Evolutionary conservation across 2,329 filamentous ascomycete species (phyloP).

Genomic region (Zymoseptoria passerinii): DNA sequence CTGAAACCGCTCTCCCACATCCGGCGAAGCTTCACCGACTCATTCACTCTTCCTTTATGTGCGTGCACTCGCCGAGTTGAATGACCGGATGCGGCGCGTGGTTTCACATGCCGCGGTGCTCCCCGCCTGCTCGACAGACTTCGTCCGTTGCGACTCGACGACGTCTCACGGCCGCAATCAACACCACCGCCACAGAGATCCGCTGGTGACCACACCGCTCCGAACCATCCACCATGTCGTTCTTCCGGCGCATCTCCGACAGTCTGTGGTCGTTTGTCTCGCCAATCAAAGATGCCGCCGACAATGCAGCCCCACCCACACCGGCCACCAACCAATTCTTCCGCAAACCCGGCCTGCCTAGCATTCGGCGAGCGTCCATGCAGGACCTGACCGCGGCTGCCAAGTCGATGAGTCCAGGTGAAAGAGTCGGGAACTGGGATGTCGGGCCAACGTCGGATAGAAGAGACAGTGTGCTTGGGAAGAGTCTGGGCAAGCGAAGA

Average conservation of each 20-base stretch:
- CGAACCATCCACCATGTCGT: slow-evolving; percentile 11
- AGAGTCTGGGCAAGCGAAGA: background rate
- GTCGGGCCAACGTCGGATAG: slow-evolving; percentile 1
- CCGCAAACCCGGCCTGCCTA: slow-evolving; percentile 24
- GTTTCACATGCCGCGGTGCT: background rate
- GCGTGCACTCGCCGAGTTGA: background rate
- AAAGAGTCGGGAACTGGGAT: slow-evolving; percentile 21
- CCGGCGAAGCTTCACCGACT: background rate
- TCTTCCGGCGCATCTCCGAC: slow-evolving; percentile 28
- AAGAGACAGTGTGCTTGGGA: background rate
- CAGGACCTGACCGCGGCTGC: slow-evolving; percentile 11
- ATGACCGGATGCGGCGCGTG: background rate
- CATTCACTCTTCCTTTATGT: background rate
- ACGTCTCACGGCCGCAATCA: background rate
- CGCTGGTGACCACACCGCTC: background rate
- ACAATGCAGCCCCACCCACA: slow-evolving; percentile 23
- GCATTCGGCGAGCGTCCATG: slow-evolving; percentile 7
- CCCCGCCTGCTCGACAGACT: background rate
- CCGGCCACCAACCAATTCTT: slow-evolving; percentile 19
- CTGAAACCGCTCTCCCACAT: background rate
- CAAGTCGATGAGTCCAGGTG: slow-evolving; percentile 29
- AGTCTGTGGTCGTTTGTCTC: slow-evolving; percentile 37
- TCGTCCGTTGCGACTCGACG: background rate
- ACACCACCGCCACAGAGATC: background rate
- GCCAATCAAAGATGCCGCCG: slow-evolving; percentile 32